Evolutionary conservation across 208 protist genomes (phyloP).

Genomic region (Naegleria fowleri): DNA sequence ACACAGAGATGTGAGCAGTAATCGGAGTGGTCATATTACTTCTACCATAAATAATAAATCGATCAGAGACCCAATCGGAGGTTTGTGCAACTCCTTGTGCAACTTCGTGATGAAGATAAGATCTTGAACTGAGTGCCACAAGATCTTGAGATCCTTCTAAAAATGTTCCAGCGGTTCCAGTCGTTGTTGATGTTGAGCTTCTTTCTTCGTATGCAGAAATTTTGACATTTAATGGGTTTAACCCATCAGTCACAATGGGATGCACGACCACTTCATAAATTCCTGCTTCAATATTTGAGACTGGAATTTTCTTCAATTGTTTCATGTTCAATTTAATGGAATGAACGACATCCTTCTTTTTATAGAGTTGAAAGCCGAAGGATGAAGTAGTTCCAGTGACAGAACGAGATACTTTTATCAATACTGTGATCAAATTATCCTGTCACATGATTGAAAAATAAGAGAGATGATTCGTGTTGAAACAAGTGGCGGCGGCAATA

Average conservation of each 20-base stretch:
- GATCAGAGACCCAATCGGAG: not conserved
- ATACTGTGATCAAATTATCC: not conserved
- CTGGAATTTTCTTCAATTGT: not conserved
- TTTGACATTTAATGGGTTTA: not conserved
- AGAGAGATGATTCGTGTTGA: no score
- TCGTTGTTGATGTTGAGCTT: not conserved
- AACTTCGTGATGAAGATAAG: not conserved
- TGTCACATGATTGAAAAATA: not conserved
- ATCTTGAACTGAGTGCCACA: not conserved
- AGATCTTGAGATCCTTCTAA: not conserved
- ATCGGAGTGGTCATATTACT: not conserved
- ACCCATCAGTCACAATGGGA: not conserved
- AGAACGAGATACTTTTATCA: not conserved
- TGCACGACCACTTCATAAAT: not conserved
- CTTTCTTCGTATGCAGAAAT: not conserved
- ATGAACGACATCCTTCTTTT: not conserved
- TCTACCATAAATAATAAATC: slow-evolving; percentile 7
- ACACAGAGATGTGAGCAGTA: not conserved
- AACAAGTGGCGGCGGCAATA: no score
- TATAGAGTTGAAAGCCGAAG: not conserved
- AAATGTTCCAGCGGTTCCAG: not conserved
- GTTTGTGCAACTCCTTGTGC: not conserved
- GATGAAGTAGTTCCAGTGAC: not conserved
- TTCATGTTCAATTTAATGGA: not conserved
- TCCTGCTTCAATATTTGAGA: not conserved